Evolutionary conservation across 2,329 filamentous ascomycete species (phyloP), one percentile per base, ranked within the genome.

Genomic region (Diplodia seriata): DNA sequence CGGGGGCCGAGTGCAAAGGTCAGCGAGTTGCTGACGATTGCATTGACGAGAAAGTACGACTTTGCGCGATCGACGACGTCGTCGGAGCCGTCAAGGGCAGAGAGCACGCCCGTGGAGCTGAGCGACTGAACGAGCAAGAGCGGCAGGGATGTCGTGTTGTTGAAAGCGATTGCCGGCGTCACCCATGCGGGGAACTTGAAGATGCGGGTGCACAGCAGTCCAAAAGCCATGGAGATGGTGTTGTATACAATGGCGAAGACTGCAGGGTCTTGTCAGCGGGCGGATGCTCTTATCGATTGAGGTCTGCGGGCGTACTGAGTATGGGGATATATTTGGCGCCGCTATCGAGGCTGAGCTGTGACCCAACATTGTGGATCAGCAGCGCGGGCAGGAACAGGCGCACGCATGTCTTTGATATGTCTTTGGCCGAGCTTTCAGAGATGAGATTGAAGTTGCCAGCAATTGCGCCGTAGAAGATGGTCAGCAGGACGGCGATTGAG

Each of bases 21-120:
- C 68, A 90, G 76, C 64, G 84, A 86, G 72, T 88, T 89, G 51
- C 83, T 85, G 11, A 90, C 81, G 66, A 89, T 89, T 3, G 88
- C 84, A 70, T 88, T 90, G 68, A 91, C 84, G 3, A 91, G 77
- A 72, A 91, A 90, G 75, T 89, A 91, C 15, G 85, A 86, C 73
- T 89, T 87, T 7, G 87, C 87, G 11, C 88, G 81, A 65, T 85
- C 82, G 14, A 90, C 79, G 0, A 86, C 86, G 3, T 79, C 78
- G 1, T 76, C 71, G 2, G 78, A 75, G 1, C 80, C 75, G 70
- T 85, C 80, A 75, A 82, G 72, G 71, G 83, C 71, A 69, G 77
- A 70, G 7, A 90, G 78, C 31, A 89, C 85, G 2, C 86, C 87
- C 0, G 88, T 88, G 11, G 82, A 79, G 51, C 83, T 79, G 33